A percentile compares a stretch with the other conserved stretches of the same genome.
phyloP scores from a whole-genome alignment of 805 yeast species.

The Candida jianshihensis region DNA sequence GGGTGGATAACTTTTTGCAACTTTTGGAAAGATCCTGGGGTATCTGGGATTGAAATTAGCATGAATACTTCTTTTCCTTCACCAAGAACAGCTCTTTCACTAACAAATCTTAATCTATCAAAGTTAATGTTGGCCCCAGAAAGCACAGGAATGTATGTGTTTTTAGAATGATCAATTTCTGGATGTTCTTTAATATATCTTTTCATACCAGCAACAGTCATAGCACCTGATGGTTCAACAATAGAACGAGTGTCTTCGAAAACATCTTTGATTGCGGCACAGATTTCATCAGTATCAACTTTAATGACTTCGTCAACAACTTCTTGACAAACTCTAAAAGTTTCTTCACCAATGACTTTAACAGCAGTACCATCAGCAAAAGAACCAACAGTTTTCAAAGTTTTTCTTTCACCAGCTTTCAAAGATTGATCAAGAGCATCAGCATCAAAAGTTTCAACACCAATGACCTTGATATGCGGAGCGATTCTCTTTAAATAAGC shows the following conservation, averaged over 20 bases:
- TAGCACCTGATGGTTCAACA: slow-evolving; percentile 96
- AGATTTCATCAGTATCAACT: slow-evolving; percentile 87
- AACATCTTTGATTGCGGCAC: slow-evolving; percentile 95
- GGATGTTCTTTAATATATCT: slow-evolving; percentile 66
- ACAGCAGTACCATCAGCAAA: slow-evolving; percentile 99
- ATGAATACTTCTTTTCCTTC: slow-evolving; percentile 95
- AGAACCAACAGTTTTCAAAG: slow-evolving; percentile 73
- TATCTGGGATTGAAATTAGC: slow-evolving; percentile 85
- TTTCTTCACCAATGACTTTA: slow-evolving; percentile 80
- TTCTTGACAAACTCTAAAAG: slow-evolving; percentile 71
- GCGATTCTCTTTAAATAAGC: slow-evolving; percentile 90
- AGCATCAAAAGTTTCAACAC: slow-evolving; percentile 94
- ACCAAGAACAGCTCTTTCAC: slow-evolving; percentile 97
- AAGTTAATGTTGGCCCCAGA: slow-evolving; percentile 99
- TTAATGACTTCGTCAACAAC: slow-evolving; percentile 84
- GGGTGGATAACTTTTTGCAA: slow-evolving; percentile 78
- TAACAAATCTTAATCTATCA: slow-evolving; percentile 89
- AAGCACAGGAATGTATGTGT: slow-evolving; percentile 75
- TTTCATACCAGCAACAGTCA: slow-evolving; percentile 91
- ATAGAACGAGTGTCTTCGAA: slow-evolving; percentile 93
- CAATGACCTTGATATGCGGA: slow-evolving; percentile 94
- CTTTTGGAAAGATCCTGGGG: slow-evolving; percentile 81
- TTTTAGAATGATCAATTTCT: slow-evolving; percentile 60
- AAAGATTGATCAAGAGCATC: slow-evolving; percentile 81
- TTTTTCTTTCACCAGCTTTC: slow-evolving; percentile 43